Evolutionary conservation across 2,329 filamentous ascomycete species (phyloP).

Genomic region (Botrytis elliptica): DNA sequence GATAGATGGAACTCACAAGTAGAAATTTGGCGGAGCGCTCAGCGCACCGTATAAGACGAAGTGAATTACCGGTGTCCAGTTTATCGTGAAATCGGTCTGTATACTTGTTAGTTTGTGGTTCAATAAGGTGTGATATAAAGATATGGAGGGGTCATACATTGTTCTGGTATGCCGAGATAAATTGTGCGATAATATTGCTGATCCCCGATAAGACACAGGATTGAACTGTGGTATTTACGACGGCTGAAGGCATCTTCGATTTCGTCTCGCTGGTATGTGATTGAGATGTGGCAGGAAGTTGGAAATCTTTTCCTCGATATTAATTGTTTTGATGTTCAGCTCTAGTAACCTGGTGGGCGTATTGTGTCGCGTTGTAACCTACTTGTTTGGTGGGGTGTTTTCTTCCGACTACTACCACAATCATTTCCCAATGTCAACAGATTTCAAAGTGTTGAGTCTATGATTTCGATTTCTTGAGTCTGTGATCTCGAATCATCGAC

Average conservation of each 20-base stretch:
- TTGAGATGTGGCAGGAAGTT: background rate
- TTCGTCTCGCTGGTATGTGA: background rate
- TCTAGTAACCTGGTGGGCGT: background rate
- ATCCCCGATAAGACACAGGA: constrained; percentile 16
- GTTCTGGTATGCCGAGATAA: constrained; percentile 60
- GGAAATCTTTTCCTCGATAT: background rate
- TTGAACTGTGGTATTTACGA: constrained; percentile 19
- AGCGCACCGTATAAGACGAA: constrained; percentile 74
- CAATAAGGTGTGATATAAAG: background rate
- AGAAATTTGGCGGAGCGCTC: constrained; percentile 76
- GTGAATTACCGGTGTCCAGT: constrained; percentile 68
- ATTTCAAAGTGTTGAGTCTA: background rate
- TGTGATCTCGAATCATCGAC: background rate
- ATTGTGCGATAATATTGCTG: constrained; percentile 61
- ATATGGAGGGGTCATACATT: background rate
- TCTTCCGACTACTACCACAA: background rate
- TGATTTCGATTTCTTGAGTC: no score
- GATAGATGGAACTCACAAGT: constrained; percentile 58
- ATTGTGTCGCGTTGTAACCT: background rate
- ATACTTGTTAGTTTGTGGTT: constrained; percentile 19
- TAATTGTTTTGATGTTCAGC: background rate
- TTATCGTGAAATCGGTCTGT: constrained; percentile 60
- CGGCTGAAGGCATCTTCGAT: constrained; percentile 15
- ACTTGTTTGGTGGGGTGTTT: background rate
- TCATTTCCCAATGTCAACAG: background rate